phyloP scores from a whole-genome alignment of 768 basidiomycete species.

The Phlebiopsis gigantea region DNA sequence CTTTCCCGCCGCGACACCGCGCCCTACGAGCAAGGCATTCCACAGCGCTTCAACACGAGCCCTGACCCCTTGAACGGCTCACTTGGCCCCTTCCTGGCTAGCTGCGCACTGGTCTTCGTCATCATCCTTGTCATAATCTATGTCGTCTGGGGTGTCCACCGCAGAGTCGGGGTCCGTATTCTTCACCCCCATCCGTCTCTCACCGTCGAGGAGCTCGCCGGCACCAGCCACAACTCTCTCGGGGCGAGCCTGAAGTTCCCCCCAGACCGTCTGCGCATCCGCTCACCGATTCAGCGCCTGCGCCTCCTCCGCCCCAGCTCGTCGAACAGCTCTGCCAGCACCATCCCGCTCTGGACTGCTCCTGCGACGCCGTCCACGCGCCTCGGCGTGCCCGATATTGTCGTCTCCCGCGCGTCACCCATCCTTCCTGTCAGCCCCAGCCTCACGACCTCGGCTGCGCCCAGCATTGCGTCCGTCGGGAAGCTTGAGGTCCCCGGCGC shows the following conservation, averaged over 20 bases:
- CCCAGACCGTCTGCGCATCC: constrained; percentile 5
- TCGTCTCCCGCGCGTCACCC: not conserved
- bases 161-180: not conserved
- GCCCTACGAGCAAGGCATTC: not conserved
- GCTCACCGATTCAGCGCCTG: constrained; percentile 4
- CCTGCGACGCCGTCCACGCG: not conserved
- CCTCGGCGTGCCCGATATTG: not conserved
- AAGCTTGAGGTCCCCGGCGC: not conserved
- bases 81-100: constrained; percentile 11
- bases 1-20: not conserved
- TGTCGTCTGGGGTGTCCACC: constrained; percentile 9
- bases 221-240: not conserved
- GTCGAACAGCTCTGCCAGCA: not conserved
- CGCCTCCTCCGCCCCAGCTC: not conserved
- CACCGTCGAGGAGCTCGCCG: not conserved
- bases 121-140: constrained; percentile 4
- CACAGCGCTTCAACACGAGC: not conserved
- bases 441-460: not conserved
- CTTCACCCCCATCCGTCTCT: not conserved
- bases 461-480: not conserved
- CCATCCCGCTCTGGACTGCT: not conserved
- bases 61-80: constrained; percentile 12
- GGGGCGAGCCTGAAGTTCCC: not conserved
- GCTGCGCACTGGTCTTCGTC: constrained; percentile 6
- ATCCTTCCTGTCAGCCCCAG: constrained; percentile 1